Conservation (phyloP, 2,329 filamentous ascomycete genomes). For the Rutstroemia sp. region DNA sequence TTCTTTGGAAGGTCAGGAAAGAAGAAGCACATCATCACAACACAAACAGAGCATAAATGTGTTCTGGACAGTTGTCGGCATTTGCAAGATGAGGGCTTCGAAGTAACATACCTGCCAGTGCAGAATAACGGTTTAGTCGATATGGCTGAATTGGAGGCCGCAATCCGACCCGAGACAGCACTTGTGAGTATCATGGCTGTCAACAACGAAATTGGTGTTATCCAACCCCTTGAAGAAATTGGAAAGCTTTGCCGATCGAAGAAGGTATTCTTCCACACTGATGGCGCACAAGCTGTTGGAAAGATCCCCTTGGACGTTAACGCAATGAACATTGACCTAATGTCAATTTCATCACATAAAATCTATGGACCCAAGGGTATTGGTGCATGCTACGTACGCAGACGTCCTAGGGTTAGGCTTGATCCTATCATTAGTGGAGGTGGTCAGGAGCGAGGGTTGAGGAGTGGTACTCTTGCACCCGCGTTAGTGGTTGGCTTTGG, state of each 20-base stretch:
- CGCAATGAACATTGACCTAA: conserved; percentile 94
- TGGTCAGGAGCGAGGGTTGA: conserved; percentile 88
- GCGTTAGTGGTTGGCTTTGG: conserved; percentile 87
- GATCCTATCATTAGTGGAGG: conserved; percentile 95
- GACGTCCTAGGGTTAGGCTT: conserved; percentile 84
- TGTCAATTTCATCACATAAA: conserved; percentile 98
- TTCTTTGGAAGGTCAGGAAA: conserved; percentile 91
- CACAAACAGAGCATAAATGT: conserved; percentile 98
- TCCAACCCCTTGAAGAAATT: conserved; percentile 90
- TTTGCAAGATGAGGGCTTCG: conserved; percentile 92
- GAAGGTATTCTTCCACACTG: conserved; percentile 97
- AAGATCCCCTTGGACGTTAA: conserved; percentile 97
- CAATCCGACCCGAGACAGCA: conserved; percentile 83
- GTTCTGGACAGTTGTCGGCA: conserved; percentile 95
- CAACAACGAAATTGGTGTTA: conserved; percentile 99
- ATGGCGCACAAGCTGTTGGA: conserved; percentile 94
- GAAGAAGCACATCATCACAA: conserved; percentile 98
- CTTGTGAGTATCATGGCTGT: conserved; percentile 98
- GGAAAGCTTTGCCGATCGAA: conserved; percentile 83
- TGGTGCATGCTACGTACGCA: conserved; percentile 89
- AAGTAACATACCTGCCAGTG: conserved; percentile 94
- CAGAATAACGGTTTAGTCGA: conserved; percentile 78
- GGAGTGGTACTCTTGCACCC: conserved; percentile 89
- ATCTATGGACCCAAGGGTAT: conserved; percentile 98
- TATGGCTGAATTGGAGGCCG: conserved; percentile 76